A percentile compares a stretch with the other conserved stretches of the same genome.
Evolutionary conservation across 2,329 filamentous ascomycete genomes (phyloP).

Genomic region (Scolecobasidium constrictum): DNA sequence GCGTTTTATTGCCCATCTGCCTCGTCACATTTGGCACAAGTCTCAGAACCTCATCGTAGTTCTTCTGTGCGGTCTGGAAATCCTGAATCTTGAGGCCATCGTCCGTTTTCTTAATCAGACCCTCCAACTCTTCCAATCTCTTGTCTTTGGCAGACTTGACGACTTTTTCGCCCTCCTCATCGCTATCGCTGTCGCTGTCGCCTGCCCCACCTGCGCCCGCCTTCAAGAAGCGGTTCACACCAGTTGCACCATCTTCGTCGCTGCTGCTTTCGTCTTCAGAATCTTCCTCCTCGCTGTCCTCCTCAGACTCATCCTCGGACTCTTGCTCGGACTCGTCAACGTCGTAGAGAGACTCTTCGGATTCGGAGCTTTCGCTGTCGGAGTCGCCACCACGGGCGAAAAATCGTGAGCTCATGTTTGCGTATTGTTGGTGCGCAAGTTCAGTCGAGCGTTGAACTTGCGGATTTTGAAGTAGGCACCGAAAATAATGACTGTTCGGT

Average conservation of each 20-base stretch:
- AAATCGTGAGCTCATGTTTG: conserved; percentile 59
- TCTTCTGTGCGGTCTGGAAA: conserved; percentile 13
- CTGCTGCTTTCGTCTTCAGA: conserved; percentile 43
- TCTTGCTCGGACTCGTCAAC: conserved; percentile 56
- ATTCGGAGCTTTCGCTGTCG: conserved; percentile 84
- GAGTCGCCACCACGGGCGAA: conserved; percentile 95
- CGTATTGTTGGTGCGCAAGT: background rate
- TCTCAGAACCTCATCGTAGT: conserved; percentile 50
- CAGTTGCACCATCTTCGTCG: conserved; percentile 51
- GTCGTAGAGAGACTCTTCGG: conserved; percentile 79
- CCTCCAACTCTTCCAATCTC: conserved; percentile 85
- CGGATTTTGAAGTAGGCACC: too few species aligned
- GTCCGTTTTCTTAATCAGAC: conserved; percentile 80
- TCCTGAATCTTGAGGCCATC: conserved; percentile 97
- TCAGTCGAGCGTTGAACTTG: too few species aligned
- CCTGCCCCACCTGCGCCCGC: conserved; percentile 37
- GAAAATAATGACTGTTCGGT: too few species aligned
- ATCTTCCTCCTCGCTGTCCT: conserved; percentile 34
- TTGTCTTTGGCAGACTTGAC: conserved; percentile 99
- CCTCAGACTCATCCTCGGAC: conserved; percentile 45
- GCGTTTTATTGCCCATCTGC: conserved; percentile 59
- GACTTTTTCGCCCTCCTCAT: conserved; percentile 73
- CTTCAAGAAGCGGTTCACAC: conserved; percentile 75
- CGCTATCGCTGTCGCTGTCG: conserved; percentile 53
- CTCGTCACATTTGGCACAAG: conserved; percentile 33